Conservation (phyloP, 2,329 filamentous ascomycete species). For the Alternaria dauci region DNA sequence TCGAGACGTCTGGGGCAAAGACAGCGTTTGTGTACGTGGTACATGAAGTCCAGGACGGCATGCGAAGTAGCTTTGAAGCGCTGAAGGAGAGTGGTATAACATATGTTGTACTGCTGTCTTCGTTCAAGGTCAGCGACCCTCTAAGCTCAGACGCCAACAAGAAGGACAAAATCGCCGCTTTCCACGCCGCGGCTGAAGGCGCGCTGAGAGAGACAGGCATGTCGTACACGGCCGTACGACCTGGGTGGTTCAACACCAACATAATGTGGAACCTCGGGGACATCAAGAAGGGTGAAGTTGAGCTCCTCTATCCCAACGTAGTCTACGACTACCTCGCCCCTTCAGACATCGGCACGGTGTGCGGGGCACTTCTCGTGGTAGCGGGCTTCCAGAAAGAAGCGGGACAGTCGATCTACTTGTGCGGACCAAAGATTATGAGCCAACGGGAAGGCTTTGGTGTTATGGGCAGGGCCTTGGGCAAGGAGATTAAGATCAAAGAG, state of each 20-base stretch:
- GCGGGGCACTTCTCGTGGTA: conserved; percentile 51
- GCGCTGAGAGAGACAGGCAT: conserved; percentile 55
- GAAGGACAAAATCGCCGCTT: not conserved
- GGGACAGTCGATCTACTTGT: conserved; percentile 42
- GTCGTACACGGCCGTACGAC: conserved; percentile 53
- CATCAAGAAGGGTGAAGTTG: conserved; percentile 45
- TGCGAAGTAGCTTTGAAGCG: conserved; percentile 54
- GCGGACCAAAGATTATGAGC: conserved; percentile 50
- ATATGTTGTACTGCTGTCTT: conserved; percentile 56
- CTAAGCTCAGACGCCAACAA: conserved; percentile 4
- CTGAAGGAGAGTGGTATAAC: conserved; percentile 58
- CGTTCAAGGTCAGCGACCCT: conserved; percentile 17
- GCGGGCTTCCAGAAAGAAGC: conserved; percentile 34
- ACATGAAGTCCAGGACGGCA: conserved; percentile 46
- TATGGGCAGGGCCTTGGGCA: conserved; percentile 9
- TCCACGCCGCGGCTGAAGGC: conserved; percentile 58
- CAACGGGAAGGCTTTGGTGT: conserved; percentile 6
- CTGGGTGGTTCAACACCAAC: conserved; percentile 59
- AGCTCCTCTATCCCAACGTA: conserved; percentile 40
- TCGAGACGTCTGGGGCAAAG: conserved; percentile 55
- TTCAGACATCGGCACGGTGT: conserved; percentile 57
- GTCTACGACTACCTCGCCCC: conserved; percentile 54
- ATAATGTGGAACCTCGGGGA: conserved; percentile 35
- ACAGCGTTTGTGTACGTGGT: conserved; percentile 60
- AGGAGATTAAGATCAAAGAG: conserved; percentile 12